A percentile compares a stretch with the other conserved stretches of the same genome.
Conservation (phyloP, 805 yeast species). For the Cyberlindnera mycetangii region DNA sequence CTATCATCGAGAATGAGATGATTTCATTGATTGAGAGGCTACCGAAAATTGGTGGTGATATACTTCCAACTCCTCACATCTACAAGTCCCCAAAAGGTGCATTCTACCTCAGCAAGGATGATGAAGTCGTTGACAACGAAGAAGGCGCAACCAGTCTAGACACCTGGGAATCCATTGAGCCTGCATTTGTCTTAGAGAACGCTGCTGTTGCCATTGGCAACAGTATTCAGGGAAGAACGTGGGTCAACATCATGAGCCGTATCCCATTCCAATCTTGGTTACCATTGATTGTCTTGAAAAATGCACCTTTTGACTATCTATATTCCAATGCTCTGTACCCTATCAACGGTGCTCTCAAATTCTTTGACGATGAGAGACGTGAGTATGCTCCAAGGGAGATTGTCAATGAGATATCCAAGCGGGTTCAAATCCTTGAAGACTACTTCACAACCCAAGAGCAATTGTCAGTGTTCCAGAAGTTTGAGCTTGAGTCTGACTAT, state of each 20-base stretch:
- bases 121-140: conserved; percentile 40
- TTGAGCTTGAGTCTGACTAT: conserved; percentile 17
- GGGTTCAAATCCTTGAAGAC: conserved; percentile 30
- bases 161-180: conserved; percentile 50
- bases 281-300: conserved; percentile 43
- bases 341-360: conserved; percentile 50
- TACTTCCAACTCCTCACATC: conserved; percentile 41
- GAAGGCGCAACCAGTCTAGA: conserved; percentile 40
- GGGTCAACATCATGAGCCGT: conserved; percentile 26
- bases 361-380: conserved; percentile 53
- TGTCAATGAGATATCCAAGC: conserved; percentile 32
- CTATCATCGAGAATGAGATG: conserved; percentile 50
- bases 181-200: conserved; percentile 46
- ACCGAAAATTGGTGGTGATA: conserved; percentile 35
- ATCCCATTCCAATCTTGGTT: conserved; percentile 45
- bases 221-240: conserved; percentile 39
- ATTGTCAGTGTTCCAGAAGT: conserved; percentile 28
- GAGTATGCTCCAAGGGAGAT: conserved; percentile 41
- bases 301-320: conserved; percentile 61
- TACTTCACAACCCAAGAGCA: conserved; percentile 26
- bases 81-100: conserved; percentile 41
- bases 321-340: conserved; percentile 53
- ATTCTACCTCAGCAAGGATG: conserved; percentile 41
- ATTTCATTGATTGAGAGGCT: conserved; percentile 42
- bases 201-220: conserved; percentile 45